phyloP scores from a whole-genome alignment of 2,329 filamentous ascomycete genomes.

The Rosellinia necatrix region DNA sequence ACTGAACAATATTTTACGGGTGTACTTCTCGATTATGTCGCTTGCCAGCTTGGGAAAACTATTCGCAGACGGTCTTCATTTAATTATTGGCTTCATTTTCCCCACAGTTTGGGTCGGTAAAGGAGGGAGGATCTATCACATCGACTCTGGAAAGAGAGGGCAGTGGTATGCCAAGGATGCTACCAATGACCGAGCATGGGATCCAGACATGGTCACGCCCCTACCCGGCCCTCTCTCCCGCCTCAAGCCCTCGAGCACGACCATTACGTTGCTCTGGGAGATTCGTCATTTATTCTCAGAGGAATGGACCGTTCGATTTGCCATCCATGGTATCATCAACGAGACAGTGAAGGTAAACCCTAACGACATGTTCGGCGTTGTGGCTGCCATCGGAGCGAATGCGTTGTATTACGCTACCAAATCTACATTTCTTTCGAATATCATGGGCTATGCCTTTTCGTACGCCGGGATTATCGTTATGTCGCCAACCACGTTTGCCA shows the following conservation, averaged over 20 bases:
- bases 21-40: conserved; percentile 81
- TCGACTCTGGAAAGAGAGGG: conserved; percentile 47
- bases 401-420: conserved; percentile 70
- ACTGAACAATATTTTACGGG: conserved; percentile 80
- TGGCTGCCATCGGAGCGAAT: conserved; percentile 58
- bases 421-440: conserved; percentile 70
- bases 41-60: conserved; percentile 77
- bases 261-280: conserved; percentile 51
- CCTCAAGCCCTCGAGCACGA: conserved; percentile 34
- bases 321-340: conserved; percentile 56
- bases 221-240: conserved; percentile 46
- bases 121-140: conserved; percentile 49
- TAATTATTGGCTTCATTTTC: conserved; percentile 70
- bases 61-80: conserved; percentile 70
- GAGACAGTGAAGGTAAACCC: conserved; percentile 58
- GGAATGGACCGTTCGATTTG: conserved; percentile 56
- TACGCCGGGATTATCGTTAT: conserved; percentile 82
- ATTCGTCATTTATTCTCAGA: conserved; percentile 55
- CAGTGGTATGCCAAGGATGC: conserved; percentile 44
- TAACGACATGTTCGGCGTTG: conserved; percentile 59
- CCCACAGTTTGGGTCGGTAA: conserved; percentile 67
- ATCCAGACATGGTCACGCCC: conserved; percentile 44
- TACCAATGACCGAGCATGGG: conserved; percentile 34
- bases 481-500: conserved; percentile 86
- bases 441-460: conserved; percentile 85